Conservation (phyloP, 306 rosid species). For the Quercus engelmannii region DNA sequence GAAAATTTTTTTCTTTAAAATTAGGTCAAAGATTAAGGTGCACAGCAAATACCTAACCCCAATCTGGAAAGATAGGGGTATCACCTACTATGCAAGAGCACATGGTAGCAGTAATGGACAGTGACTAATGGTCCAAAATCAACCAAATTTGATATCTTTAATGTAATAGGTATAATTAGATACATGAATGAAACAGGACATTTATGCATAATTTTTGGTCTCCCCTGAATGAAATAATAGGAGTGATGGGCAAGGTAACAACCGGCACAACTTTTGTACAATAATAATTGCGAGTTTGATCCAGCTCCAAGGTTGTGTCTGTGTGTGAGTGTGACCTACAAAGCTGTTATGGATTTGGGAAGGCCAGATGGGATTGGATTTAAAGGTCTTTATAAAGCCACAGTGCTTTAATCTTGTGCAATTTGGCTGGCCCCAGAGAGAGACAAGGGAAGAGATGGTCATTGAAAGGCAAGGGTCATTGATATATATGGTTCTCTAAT, state of each 20-base stretch:
- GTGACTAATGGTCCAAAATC: not conserved
- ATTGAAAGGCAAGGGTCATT: conserved; percentile 14
- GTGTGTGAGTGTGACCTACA: not conserved
- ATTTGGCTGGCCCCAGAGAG: conserved; percentile 11
- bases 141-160: not conserved
- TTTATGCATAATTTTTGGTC: conserved; percentile 12
- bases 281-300: not conserved
- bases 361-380: conserved; percentile 23
- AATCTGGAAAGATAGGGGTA: not conserved
- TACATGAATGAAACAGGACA: not conserved
- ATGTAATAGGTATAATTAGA: not conserved
- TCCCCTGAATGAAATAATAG: not conserved
- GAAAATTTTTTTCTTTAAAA: not conserved
- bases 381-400: not conserved
- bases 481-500: not conserved
- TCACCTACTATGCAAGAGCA: not conserved
- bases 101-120: not conserved
- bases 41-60: not conserved
- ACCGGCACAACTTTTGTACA: conserved; percentile 2
- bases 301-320: not conserved
- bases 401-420: not conserved
- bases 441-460: conserved; percentile 6
- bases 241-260: conserved; percentile 25
- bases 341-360: conserved; percentile 13
- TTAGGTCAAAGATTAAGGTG: not conserved